Evolutionary conservation across 1,139 yeast genomes (phyloP).

Genomic region (Hansenula lynferdii): DNA sequence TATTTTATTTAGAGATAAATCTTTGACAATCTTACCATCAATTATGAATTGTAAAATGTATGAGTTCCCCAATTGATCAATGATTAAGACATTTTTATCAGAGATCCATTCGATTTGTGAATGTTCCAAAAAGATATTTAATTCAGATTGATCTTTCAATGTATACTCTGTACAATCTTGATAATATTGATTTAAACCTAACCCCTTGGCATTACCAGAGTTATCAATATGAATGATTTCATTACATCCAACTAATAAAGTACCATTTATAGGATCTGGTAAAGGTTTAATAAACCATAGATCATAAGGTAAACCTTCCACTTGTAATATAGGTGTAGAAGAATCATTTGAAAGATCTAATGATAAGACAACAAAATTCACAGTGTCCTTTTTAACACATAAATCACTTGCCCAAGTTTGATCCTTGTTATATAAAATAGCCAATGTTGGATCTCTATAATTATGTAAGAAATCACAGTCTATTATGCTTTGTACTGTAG

Average conservation of each 20-base stretch:
- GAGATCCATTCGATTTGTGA: conserved; percentile 42
- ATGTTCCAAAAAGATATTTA: conserved; percentile 56
- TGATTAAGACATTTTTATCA: conserved; percentile 47
- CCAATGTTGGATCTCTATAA: conserved; percentile 77
- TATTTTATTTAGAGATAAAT: conserved; percentile 22
- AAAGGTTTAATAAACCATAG: conserved; percentile 60
- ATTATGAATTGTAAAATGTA: conserved; percentile 46
- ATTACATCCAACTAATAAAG: conserved; percentile 70
- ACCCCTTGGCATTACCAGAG: conserved; percentile 68
- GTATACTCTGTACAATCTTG: conserved; percentile 45
- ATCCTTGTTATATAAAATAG: conserved; percentile 53
- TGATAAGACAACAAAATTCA: conserved; percentile 57
- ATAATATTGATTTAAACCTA: conserved; percentile 60
- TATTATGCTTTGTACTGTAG: conserved; percentile 51
- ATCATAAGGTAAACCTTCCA: conserved; percentile 72
- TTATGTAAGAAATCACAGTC: conserved; percentile 64
- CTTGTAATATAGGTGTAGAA: conserved; percentile 62
- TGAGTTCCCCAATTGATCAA: conserved; percentile 48
- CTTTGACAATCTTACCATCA: conserved; percentile 38
- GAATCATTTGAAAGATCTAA: conserved; percentile 59
- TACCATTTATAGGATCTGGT: conserved; percentile 64
- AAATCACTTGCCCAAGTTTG: conserved; percentile 74
- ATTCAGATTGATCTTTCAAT: conserved; percentile 44
- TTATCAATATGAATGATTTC: conserved; percentile 78
- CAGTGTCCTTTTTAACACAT: conserved; percentile 56